Conservation (phyloP, 2,329 filamentous ascomycete genomes). For the Cladosporium sp. region DNA sequence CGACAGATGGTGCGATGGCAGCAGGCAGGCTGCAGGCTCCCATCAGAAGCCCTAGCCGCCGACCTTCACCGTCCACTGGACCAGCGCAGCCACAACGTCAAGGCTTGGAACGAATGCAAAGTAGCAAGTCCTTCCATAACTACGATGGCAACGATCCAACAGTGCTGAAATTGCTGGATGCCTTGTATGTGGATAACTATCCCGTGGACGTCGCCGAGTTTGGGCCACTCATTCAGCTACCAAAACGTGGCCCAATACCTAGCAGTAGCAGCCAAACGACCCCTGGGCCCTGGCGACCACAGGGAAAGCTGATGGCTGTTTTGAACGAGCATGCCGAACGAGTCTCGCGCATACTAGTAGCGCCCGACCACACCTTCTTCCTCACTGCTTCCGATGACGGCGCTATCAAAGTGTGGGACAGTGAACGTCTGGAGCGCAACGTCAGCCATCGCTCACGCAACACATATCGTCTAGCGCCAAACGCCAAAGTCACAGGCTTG, state of each 20-base stretch:
- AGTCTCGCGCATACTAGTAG: slow-evolving; percentile 76
- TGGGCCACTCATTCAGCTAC: slow-evolving; percentile 75
- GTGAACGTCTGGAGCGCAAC: slow-evolving; percentile 84
- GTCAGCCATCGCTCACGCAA: slow-evolving; percentile 84
- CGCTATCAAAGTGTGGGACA: slow-evolving; percentile 90
- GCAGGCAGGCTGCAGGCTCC: slow-evolving; percentile 64
- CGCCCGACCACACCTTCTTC: slow-evolving; percentile 93
- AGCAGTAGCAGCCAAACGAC: slow-evolving; percentile 35
- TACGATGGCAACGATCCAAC: slow-evolving; percentile 76
- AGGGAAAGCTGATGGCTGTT: slow-evolving; percentile 79
- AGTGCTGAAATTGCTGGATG: slow-evolving; percentile 68
- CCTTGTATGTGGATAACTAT: slow-evolving; percentile 72
- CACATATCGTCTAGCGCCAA: slow-evolving; percentile 73
- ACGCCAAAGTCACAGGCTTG: slow-evolving; percentile 73
- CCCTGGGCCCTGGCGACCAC: slow-evolving; percentile 75
- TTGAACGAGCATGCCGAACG: slow-evolving; percentile 84
- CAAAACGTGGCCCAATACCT: slow-evolving; percentile 54
- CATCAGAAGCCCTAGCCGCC: slow-evolving; percentile 29
- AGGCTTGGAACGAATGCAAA: slow-evolving; percentile 23
- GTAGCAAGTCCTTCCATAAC: slow-evolving; percentile 57
- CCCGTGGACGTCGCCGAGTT: slow-evolving; percentile 64
- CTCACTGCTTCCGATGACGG: slow-evolving; percentile 91
- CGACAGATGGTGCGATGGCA: slow-evolving; percentile 63
- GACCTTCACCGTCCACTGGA: slow-evolving; percentile 32
- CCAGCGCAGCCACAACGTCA: slow-evolving; percentile 24